Conservation (phyloP, 441 rosid species). For the Erodium texanum region DNA sequence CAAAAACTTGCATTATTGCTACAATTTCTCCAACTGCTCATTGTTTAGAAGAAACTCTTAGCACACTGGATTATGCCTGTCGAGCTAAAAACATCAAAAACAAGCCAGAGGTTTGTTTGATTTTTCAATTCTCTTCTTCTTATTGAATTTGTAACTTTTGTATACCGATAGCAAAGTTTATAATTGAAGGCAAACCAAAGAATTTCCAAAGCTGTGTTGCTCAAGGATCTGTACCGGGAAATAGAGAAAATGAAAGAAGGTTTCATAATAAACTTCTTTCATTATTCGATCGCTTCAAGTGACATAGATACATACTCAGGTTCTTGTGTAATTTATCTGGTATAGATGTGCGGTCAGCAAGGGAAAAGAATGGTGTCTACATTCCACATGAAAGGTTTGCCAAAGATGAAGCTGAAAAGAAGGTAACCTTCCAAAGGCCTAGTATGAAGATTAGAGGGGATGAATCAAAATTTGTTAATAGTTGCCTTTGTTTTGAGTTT, state of each 20-base stretch:
- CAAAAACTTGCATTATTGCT: conserved; percentile 93
- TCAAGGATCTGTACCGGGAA: conserved; percentile 79
- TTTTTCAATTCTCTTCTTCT: conserved; percentile 11
- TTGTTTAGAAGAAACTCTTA: conserved; percentile 78
- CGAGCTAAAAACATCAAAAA: conserved; percentile 90
- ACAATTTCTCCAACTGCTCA: conserved; percentile 84
- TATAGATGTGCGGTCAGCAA: conserved; percentile 85
- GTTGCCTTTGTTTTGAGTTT: conserved; percentile 11
- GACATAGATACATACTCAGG: conserved; percentile 6
- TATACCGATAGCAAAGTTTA: conserved; percentile 15
- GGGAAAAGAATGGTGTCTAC: conserved; percentile 80
- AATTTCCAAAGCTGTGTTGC: conserved; percentile 69
- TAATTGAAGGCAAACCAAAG: conserved; percentile 83
- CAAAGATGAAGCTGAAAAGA: conserved; percentile 85
- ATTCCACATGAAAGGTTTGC: conserved; percentile 69
- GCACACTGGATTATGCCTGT: conserved; percentile 90
- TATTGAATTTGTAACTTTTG: conserved; percentile 6
- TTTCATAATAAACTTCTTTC: conserved; percentile 18
- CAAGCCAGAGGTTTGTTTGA: conserved; percentile 72
- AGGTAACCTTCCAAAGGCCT: conserved; percentile 37
- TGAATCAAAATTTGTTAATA: background rate
- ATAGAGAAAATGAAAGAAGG: conserved; percentile 92
- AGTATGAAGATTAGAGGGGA: background rate
- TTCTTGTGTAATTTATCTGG: conserved; percentile 12
- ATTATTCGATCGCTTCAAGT: conserved; percentile 1